Evolutionary conservation across 108 stramenopile genomes (phyloP), one percentile per base, ranked within the genome.

Genomic region (Nitzschia palea): DNA sequence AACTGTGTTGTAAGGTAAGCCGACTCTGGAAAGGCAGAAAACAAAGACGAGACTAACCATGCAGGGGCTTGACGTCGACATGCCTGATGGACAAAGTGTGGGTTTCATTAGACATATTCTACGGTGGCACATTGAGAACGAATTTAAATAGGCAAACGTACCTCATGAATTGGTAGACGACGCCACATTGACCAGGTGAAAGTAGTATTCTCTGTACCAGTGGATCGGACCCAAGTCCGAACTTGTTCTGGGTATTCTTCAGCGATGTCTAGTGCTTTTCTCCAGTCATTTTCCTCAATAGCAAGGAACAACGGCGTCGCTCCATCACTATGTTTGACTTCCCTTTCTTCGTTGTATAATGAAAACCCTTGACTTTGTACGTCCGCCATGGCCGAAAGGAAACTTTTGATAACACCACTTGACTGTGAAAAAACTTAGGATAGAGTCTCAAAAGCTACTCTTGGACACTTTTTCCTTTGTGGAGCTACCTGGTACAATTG

Each of bases 31-130:
- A 74, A 79, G 9, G 63, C 67, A 3, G 74, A 59, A 5, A 88
- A 65, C 29, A 90, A 71, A 45, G 72, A 37, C 23, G 84, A 79
- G 29, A 90, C 70, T 9, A 90, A 53, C 58, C 80, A 85, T 1
- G 87, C 82, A 34, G 87, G 87, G 33, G 84, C 80, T 71, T 85
- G 87, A 18, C 84, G 80, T 18, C 84, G 82, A 55, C 87, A 88
- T 55, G 87, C 87, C 83, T 84, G 29, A n/a, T 52, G 51, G 25
- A 15, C 17, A n/a, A 9, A 26, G 12, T 9, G 51, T 71, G 27
- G 22, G 29, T 0, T 35, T 28, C 1, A 54, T 23, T 0, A 8
- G n/a, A n/a, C n/a, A n/a, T n/a, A n/a, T n/a, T n/a, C n/a, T n/a
- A 35, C n/a, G 6, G 32, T 0, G n/a, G 10, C 9, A n/a, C n/a